Percentiles rank a stretch among this genome's conserved stretches.
Evolutionary conservation across 2,329 filamentous ascomycete genomes (phyloP).

Genomic region (Bimuria novae-zelandiae): DNA sequence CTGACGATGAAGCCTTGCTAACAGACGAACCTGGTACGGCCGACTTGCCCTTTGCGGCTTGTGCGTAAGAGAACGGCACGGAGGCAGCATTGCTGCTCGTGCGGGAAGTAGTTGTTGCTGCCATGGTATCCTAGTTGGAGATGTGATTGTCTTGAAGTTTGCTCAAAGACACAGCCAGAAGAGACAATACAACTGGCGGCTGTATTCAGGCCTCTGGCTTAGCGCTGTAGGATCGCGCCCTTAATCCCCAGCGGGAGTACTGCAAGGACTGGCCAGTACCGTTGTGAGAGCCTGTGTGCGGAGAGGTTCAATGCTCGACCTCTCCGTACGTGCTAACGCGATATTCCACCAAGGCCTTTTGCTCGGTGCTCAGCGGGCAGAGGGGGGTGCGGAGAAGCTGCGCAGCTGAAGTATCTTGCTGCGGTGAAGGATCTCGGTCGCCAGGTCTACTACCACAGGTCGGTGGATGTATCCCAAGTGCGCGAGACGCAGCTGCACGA

Average conservation of each 20-base stretch:
- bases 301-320: constrained; percentile 47
- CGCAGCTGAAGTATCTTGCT: constrained; percentile 9
- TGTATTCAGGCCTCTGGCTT: too few relatives aligned
- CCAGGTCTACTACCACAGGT: neutral
- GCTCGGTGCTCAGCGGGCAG: neutral
- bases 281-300: constrained; percentile 40
- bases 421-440: constrained; percentile 24
- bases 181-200: too few relatives aligned
- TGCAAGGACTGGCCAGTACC: constrained; percentile 36
- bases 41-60: constrained; percentile 84
- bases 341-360: constrained; percentile 6
- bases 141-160: constrained; percentile 12
- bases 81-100: constrained; percentile 41
- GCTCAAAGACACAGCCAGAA: constrained; percentile 11
- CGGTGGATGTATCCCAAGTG: constrained; percentile 10
- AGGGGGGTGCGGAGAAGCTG: neutral
- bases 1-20: constrained; percentile 53
- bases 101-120: constrained; percentile 26
- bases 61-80: constrained; percentile 86
- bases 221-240: constrained; percentile 25
- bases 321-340: constrained; percentile 43
- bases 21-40: constrained; percentile 50
- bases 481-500: neutral
- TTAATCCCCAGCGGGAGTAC: constrained; percentile 40
- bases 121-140: constrained; percentile 28